These are phyloP conservation scores for Ajuga chamaepitys DNA, from an alignment of 257 asterid genomes.

Conservation along the genomic window DNA sequence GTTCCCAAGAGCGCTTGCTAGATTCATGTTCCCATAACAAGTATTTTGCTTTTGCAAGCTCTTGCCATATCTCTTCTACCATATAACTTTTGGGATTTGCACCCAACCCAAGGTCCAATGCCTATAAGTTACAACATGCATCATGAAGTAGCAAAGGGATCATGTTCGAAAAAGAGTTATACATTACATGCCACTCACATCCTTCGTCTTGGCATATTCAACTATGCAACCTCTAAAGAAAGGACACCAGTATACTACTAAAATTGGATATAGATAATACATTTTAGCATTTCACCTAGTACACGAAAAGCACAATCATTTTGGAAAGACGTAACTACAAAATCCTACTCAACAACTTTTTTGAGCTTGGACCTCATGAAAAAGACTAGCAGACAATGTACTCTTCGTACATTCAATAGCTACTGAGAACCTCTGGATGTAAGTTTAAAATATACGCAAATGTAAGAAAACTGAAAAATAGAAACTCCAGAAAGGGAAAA, in stretches of 20 bases:
- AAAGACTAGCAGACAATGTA: neutral
- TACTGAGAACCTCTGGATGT: neutral
- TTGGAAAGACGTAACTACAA: neutral
- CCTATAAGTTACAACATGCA: constrained; percentile 32
- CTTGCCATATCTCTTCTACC: constrained; percentile 96
- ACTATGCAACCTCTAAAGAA: neutral
- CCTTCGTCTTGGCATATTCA: constrained; percentile 1
- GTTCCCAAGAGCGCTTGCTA: constrained; percentile 61
- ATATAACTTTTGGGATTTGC: constrained; percentile 61
- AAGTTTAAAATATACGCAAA: neutral
- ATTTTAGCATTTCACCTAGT: neutral
- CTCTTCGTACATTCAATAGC: neutral
- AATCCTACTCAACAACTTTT: neutral
- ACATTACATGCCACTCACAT: neutral
- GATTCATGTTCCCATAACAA: constrained; percentile 73
- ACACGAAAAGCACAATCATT: neutral
- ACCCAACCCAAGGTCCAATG: constrained; percentile 76
- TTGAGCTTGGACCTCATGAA: neutral
- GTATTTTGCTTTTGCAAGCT: constrained; percentile 83
- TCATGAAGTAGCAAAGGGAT: neutral
- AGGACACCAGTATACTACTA: neutral
- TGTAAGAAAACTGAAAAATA: neutral
- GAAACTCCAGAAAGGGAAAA: neutral
- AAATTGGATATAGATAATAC: neutral
- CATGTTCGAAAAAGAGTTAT: constrained; percentile 10